Conservation (phyloP, 1,284 basidiomycete species). For the Amanita bisporigera region DNA sequence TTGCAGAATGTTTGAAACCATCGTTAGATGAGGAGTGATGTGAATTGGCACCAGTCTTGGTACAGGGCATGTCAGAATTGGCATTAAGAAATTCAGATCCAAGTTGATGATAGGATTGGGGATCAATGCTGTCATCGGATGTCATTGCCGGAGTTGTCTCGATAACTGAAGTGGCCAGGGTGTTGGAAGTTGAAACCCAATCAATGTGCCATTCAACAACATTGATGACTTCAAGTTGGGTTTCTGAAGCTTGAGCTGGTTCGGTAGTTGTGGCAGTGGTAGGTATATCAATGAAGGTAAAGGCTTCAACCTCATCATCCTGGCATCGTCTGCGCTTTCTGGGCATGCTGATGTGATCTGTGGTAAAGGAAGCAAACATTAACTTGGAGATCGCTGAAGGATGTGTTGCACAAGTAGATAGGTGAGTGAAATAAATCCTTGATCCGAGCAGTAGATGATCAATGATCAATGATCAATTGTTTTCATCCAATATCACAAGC, state of each 20-base stretch:
- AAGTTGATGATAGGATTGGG: not conserved
- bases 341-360: not conserved
- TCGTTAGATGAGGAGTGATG: not conserved
- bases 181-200: not conserved
- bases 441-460: too few species aligned
- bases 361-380: too few species aligned
- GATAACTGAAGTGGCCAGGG: not conserved
- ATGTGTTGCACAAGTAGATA: too few species aligned
- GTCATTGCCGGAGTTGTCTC: not conserved
- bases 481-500: too few species aligned
- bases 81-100: not conserved
- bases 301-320: not conserved
- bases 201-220: not conserved
- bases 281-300: not conserved
- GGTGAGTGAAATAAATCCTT: too few species aligned
- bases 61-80: not conserved
- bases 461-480: too few species aligned
- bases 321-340: not conserved
- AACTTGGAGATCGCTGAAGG: too few species aligned
- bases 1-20: not conserved
- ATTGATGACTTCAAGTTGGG: not conserved
- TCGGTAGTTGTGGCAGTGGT: not conserved
- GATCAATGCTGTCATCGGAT: too few species aligned
- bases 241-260: not conserved
- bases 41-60: not conserved